Evolutionary conservation across 2,329 filamentous ascomycete species (phyloP).

Genomic region (Metarhizium guizhouense): DNA sequence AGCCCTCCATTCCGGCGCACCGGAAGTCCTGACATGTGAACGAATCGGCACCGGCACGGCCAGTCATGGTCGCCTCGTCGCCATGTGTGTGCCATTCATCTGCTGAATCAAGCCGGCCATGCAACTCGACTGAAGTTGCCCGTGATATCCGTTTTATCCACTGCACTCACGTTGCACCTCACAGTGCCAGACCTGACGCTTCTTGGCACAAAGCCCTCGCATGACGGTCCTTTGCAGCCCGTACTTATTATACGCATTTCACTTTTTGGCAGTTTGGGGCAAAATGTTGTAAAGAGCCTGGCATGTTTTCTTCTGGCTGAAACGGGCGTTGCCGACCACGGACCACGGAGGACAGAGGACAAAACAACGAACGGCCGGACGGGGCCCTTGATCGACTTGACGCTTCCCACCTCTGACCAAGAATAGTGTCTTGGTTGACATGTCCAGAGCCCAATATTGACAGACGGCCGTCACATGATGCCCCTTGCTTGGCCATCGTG

Average conservation of each 20-base stretch:
- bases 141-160: neutral
- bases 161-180: neutral
- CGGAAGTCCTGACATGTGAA: slow-evolving; percentile 23
- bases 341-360: neutral
- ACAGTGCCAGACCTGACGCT: neutral
- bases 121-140: neutral
- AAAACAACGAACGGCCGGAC: neutral
- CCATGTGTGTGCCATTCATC: neutral
- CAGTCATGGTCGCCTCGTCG: neutral
- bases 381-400: no score
- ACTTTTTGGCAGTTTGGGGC: no score
- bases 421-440: neutral
- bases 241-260: no score
- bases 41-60: slow-evolving; percentile 4
- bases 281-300: no score
- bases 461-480: neutral
- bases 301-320: neutral
- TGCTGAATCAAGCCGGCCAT: neutral
- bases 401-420: no score
- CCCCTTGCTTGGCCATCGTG: neutral
- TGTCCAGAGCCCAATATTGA: neutral
- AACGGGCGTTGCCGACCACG: neutral
- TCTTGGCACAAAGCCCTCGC: neutral
- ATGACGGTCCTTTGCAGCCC: no score
- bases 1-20: slow-evolving; percentile 14